phyloP scores from a whole-genome alignment of 192 early-diverging fungal genomes.

The Phycomyces nitens region DNA sequence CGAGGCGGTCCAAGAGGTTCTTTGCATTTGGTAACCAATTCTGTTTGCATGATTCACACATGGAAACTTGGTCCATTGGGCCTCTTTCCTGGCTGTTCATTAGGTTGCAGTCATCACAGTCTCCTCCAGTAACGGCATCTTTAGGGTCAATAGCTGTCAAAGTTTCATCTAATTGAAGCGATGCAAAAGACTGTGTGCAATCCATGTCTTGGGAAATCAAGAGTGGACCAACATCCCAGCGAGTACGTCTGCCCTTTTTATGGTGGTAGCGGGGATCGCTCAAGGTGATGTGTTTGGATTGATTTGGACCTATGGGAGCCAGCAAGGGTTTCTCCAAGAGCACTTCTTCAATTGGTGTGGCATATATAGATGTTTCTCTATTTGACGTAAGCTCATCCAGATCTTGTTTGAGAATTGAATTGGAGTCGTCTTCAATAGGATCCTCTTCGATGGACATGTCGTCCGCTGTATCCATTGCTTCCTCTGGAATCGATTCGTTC shows the following conservation, averaged over 20 bases:
- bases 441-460: background rate
- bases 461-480: background rate
- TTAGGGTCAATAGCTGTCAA: background rate
- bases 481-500: background rate
- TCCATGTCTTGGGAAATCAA: background rate
- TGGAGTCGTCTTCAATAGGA: background rate
- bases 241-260: slow-evolving; percentile 11
- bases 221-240: slow-evolving; percentile 19
- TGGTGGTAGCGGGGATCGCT: background rate
- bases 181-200: background rate
- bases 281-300: too few relatives aligned
- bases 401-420: too few relatives aligned
- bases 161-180: slow-evolving; percentile 27
- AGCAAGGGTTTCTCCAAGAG: background rate
- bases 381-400: background rate
- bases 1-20: slow-evolving; percentile 1
- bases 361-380: background rate
- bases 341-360: background rate
- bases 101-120: background rate
- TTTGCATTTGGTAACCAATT: background rate
- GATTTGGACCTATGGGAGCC: background rate
- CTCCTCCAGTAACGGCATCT: background rate
- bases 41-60: slow-evolving; percentile 5
- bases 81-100: background rate
- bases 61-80: background rate